phyloP scores from a whole-genome alignment of 805 yeast genomes.

The Ogataea trehaloabstinens region DNA sequence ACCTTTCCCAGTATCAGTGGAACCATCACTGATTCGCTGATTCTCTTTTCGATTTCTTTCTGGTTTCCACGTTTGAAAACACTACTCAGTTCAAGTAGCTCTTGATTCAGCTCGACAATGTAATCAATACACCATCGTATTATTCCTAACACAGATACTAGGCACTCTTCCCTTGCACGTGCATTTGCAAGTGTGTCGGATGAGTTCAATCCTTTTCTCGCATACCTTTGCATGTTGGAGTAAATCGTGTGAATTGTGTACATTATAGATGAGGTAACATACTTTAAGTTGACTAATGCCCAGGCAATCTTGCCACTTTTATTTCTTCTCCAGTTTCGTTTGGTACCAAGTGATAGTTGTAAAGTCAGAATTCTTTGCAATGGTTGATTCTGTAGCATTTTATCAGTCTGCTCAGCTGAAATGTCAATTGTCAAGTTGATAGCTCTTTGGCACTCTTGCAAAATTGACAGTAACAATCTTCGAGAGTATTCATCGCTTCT shows the following conservation, averaged over 20 bases:
- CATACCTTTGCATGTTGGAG: constrained; percentile 60
- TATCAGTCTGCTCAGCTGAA: constrained; percentile 72
- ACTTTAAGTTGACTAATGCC: constrained; percentile 64
- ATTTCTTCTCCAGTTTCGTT: constrained; percentile 36
- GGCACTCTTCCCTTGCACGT: constrained; percentile 56
- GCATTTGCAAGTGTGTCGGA: constrained; percentile 43
- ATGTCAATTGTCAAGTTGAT: constrained; percentile 70
- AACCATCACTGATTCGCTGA: constrained; percentile 40
- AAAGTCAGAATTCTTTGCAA: constrained; percentile 69
- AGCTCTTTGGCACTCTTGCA: constrained; percentile 72
- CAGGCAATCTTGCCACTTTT: constrained; percentile 52
- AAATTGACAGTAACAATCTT: constrained; percentile 40
- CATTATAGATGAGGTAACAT: constrained; percentile 70
- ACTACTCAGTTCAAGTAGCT: constrained; percentile 48
- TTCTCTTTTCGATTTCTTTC: constrained; percentile 18
- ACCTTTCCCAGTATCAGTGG: constrained; percentile 67
- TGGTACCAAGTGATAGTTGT: constrained; percentile 63
- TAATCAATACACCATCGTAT: constrained; percentile 86
- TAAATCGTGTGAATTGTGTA: constrained; percentile 57
- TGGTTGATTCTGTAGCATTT: constrained; percentile 72
- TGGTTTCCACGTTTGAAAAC: constrained; percentile 25
- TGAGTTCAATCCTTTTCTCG: constrained; percentile 50
- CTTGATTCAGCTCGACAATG: constrained; percentile 69
- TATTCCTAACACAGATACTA: constrained; percentile 68
- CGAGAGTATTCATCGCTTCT: constrained; percentile 27